A percentile compares a stretch with the other conserved stretches of the same genome.
Conservation (phyloP, 108 stramenopile species). For the Cyclotella cryptica region DNA sequence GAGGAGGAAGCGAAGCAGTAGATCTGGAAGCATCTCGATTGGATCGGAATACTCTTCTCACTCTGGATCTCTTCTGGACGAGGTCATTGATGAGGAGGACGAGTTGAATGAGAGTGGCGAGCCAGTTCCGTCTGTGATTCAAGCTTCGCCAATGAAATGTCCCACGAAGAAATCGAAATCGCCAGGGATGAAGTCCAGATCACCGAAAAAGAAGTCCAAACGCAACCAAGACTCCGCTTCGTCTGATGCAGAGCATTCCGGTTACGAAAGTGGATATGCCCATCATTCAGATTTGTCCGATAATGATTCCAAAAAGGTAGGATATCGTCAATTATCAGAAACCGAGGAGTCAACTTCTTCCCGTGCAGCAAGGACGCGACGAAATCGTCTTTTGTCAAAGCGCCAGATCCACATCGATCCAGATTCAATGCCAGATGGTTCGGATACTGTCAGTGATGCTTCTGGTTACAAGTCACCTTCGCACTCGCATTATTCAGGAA, state of each 20-base stretch:
- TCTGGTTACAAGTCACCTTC: constrained; percentile 16
- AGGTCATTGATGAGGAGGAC: constrained; percentile 48
- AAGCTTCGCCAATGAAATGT: not conserved
- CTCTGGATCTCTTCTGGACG: constrained; percentile 44
- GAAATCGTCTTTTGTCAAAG: constrained; percentile 38
- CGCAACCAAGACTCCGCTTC: not conserved
- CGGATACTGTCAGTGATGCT: constrained; percentile 6
- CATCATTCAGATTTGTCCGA: constrained; percentile 4
- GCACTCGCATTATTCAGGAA: constrained; percentile 10
- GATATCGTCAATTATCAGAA: constrained; percentile 7
- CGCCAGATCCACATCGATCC: constrained; percentile 6
- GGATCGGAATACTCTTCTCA: constrained; percentile 22
- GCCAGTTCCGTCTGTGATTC: constrained; percentile 13
- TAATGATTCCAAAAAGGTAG: constrained; percentile 3
- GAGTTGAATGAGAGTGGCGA: constrained; percentile 42
- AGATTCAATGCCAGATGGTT: not conserved
- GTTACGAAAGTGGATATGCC: constrained; percentile 22
- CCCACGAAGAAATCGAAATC: constrained; percentile 12
- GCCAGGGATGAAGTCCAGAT: constrained; percentile 8
- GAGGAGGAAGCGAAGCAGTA: constrained; percentile 62
- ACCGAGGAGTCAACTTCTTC: constrained; percentile 40
- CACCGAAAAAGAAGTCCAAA: constrained; percentile 16
- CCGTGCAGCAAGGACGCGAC: constrained; percentile 39
- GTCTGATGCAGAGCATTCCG: constrained; percentile 11
- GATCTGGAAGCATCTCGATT: constrained; percentile 28